Percentiles rank a stretch among this genome's conserved stretches.
phyloP scores from a whole-genome alignment of 2,329 filamentous ascomycete genomes.

The Fusarium piperis region DNA sequence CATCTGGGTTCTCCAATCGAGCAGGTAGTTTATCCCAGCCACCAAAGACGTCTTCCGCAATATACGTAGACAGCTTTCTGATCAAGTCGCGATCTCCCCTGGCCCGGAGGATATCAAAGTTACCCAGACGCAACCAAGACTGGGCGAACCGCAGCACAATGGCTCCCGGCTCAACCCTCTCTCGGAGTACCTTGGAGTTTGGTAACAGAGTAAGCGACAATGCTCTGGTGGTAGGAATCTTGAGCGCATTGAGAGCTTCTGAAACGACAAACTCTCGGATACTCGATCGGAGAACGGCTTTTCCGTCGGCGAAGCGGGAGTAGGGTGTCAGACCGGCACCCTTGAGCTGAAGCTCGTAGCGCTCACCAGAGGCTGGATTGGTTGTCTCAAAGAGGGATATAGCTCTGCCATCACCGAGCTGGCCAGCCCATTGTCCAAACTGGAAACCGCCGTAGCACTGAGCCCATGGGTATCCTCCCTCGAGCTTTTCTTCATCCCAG shows the following conservation, averaged over 20 bases:
- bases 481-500: slow-evolving; percentile 71
- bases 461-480: slow-evolving; percentile 93
- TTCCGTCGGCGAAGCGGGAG: slow-evolving; percentile 94
- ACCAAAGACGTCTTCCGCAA: slow-evolving; percentile 86
- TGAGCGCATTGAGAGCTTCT: slow-evolving; percentile 85
- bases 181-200: slow-evolving; percentile 76
- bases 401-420: slow-evolving; percentile 92
- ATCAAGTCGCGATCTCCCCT: slow-evolving; percentile 81
- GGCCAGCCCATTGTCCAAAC: slow-evolving; percentile 91
- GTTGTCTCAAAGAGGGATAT: slow-evolving; percentile 94
- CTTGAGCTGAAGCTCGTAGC: slow-evolving; percentile 94
- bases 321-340: slow-evolving; percentile 94
- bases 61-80: slow-evolving; percentile 79
- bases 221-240: slow-evolving; percentile 87
- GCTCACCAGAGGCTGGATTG: slow-evolving; percentile 73
- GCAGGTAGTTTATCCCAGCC: slow-evolving; percentile 88
- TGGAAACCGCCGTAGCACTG: slow-evolving; percentile 93
- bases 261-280: slow-evolving; percentile 95
- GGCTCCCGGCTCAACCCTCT: slow-evolving; percentile 87
- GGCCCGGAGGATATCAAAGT: slow-evolving; percentile 89
- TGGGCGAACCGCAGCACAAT: slow-evolving; percentile 93
- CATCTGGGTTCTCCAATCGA: slow-evolving; percentile 62
- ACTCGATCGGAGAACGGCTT: slow-evolving; percentile 90
- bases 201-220: slow-evolving; percentile 83
- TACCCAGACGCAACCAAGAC: slow-evolving; percentile 92